phyloP scores from a whole-genome alignment of 257 asterid genomes.

The Penstemon newberryi region DNA sequence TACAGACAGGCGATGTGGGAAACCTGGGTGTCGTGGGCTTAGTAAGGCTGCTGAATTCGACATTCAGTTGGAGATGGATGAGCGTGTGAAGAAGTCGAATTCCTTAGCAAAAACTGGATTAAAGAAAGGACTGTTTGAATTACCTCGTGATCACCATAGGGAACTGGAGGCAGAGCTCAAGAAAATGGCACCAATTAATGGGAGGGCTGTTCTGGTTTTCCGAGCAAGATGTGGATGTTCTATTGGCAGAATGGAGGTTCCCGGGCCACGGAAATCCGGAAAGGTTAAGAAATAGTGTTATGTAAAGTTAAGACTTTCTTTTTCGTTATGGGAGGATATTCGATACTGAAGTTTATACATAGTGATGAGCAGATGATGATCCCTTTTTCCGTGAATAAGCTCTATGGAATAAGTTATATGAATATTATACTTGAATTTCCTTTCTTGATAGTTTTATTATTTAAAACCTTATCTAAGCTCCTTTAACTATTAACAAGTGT shows the following conservation, averaged over 20 bases:
- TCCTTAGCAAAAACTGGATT: constrained; percentile 35
- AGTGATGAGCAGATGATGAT: constrained; percentile 30
- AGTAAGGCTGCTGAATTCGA: constrained; percentile 86
- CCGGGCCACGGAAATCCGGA: constrained; percentile 68
- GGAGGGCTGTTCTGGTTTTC: constrained; percentile 84
- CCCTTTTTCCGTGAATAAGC: constrained; percentile 32
- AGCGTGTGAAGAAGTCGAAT: constrained; percentile 53
- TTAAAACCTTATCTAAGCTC: constrained; percentile 8
- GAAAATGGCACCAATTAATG: constrained; percentile 93
- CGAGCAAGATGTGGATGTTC: constrained; percentile 94
- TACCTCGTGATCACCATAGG: constrained; percentile 79
- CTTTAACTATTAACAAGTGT: constrained; percentile 17
- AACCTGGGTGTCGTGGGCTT: constrained; percentile 75
- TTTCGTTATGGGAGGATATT: constrained; percentile 24
- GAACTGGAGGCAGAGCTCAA: constrained; percentile 92
- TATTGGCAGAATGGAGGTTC: constrained; percentile 86
- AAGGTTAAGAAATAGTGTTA: constrained; percentile 71
- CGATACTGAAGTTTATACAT: constrained; percentile 28
- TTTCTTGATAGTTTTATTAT: constrained; percentile 26
- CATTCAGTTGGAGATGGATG: constrained; percentile 83
- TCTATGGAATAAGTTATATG: constrained; percentile 39
- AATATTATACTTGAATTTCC: constrained; percentile 26
- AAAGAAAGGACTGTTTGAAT: constrained; percentile 67
- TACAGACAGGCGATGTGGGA: constrained; percentile 66
- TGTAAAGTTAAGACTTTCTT: constrained; percentile 13